Evolutionary conservation across 2,329 filamentous ascomycete genomes (phyloP).

Genomic region (Verticillium isaacii): DNA sequence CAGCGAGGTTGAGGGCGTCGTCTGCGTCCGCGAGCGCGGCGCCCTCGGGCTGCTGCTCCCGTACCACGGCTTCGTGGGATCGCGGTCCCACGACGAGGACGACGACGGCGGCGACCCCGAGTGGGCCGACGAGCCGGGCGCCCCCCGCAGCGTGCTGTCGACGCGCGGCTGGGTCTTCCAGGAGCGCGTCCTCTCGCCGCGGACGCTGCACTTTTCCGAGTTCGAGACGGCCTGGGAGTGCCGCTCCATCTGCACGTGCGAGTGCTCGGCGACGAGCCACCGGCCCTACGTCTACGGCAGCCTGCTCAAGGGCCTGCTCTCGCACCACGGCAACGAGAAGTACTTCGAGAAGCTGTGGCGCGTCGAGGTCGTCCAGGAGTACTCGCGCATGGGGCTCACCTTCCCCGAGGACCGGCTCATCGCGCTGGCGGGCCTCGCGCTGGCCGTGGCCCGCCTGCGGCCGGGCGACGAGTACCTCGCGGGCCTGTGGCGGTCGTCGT

Average conservation of each 20-base stretch:
- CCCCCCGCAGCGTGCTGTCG: not conserved
- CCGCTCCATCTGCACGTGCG: not conserved
- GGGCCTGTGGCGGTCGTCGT: not conserved
- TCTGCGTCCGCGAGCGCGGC: not conserved
- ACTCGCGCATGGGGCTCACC: not conserved
- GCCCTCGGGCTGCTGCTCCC: not conserved
- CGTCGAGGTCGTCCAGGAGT: not conserved
- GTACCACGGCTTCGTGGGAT: not conserved
- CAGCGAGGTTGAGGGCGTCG: rapidly evolving
- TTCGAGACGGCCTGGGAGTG: slow-evolving; percentile 14
- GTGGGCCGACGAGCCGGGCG: not conserved
- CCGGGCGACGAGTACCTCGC: not conserved
- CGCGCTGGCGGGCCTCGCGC: not conserved
- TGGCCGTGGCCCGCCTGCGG: not conserved
- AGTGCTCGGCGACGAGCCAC: not conserved
- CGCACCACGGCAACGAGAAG: not conserved
- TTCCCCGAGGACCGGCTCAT: not conserved
- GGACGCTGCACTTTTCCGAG: slow-evolving; percentile 1
- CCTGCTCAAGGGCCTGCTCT: not conserved
- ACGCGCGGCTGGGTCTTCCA: slow-evolving; percentile 4
- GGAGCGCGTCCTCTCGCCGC: slow-evolving; percentile 1
- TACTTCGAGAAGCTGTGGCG: not conserved
- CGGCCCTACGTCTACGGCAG: not conserved
- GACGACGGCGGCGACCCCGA: not conserved
- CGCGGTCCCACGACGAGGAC: not conserved